Percentiles rank a stretch among this genome's conserved stretches.
Evolutionary conservation across 2,329 filamentous ascomycete genomes (phyloP).

Genomic region (Westerdykella aurantiaca): DNA sequence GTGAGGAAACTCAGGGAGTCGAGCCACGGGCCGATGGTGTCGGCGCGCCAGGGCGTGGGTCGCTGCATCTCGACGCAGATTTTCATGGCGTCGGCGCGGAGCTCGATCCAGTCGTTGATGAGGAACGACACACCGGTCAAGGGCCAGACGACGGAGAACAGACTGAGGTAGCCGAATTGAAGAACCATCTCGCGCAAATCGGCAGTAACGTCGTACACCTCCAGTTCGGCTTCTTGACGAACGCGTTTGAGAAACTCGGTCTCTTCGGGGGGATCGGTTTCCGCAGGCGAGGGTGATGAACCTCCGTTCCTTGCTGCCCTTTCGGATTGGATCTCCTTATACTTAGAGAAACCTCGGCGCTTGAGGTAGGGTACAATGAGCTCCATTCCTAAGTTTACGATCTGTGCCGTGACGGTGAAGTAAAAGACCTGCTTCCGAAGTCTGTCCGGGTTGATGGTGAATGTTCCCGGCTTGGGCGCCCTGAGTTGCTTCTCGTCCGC

Average conservation of each 20-base stretch:
- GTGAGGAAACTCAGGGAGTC: slow-evolving; percentile 81
- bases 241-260: slow-evolving; percentile 73
- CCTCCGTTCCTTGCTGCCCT: slow-evolving; percentile 53
- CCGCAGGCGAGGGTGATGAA: slow-evolving; percentile 43
- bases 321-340: slow-evolving; percentile 64
- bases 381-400: slow-evolving; percentile 82
- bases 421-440: slow-evolving; percentile 91
- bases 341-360: slow-evolving; percentile 69
- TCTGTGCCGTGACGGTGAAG: slow-evolving; percentile 88
- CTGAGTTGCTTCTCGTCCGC: slow-evolving; percentile 67
- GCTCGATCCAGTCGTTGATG: slow-evolving; percentile 92
- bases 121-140: slow-evolving; percentile 85
- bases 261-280: slow-evolving; percentile 69
- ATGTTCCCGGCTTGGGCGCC: slow-evolving; percentile 50
- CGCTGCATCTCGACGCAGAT: slow-evolving; percentile 85
- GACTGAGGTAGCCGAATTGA: slow-evolving; percentile 73
- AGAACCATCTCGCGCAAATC: slow-evolving; percentile 69
- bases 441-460: slow-evolving; percentile 75
- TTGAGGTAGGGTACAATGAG: slow-evolving; percentile 80
- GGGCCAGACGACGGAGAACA: slow-evolving; percentile 94
- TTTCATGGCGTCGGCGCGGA: slow-evolving; percentile 89
- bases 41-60: slow-evolving; percentile 81
- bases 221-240: slow-evolving; percentile 74
- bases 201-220: slow-evolving; percentile 78
- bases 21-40: slow-evolving; percentile 92